Base-by-base conservation (phyloP, 768 basidiomycete species). In the Trichaptum fuscoviolaceum region DNA sequence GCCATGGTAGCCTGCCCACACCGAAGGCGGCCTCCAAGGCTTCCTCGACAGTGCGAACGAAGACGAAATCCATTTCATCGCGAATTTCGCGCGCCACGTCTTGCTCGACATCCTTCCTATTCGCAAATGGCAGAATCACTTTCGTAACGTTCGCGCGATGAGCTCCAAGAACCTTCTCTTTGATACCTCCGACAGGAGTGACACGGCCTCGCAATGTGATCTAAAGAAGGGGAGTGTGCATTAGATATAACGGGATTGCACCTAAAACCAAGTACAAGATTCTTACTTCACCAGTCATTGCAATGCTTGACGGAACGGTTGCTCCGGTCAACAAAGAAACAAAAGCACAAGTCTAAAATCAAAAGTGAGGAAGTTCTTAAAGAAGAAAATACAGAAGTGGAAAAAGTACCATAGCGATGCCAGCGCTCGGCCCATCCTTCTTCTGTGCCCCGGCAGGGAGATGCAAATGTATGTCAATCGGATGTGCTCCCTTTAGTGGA, bases 351-450 rank as follows among this genome's bases (percentile, higher is more conserved):
- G 87, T 87, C 87, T 92, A 64, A 10, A 3, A 30, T n/a, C n/a
- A 64, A 64, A 34, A 5, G 23, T 61, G 25, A 36, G 5, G 62
- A 65, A 15, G 59, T 18, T n/a, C 57, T 25, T 58, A n/a, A 1
- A 20, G 57, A 34, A 26, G 8, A 35, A 8, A 59, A 8, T 20
- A 20, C 27, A 59, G n/a, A n/a, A n/a, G 18, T 7, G 42, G 36
- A 62, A 18, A 60, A 73, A 81, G 66, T 68, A 93, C 91, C 87
- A 96, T 94, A 0, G 92, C 92, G 25, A 96, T 82, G 1, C 95
- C 95, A 0, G 94, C 95, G 72, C 91, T 93, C 0, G 95, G 94
- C 0, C 95, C 95, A 71, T 96, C 95, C 79, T 96, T 97, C 83
- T 89, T 93, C 76, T 95, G 91, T 1, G 93, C 91, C 0, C 95